Evolutionary conservation across 345 rosid species (phyloP), one percentile per base, ranked within the genome.

Genomic region (Balakata baccata): DNA sequence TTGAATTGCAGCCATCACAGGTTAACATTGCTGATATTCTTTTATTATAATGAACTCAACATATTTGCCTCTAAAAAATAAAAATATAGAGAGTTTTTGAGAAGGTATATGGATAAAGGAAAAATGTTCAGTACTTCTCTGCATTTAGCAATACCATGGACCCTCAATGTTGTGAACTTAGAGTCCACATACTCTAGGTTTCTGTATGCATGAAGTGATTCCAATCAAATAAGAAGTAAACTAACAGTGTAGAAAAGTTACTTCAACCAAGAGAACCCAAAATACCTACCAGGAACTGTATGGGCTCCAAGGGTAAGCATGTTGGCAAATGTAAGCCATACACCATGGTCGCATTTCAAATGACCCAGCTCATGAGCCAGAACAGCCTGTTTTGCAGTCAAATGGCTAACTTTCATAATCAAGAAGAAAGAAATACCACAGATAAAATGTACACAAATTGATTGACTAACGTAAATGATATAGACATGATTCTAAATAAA

Each of bases 361-460:
- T 92, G 98, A 37, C 99, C 99, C 80, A 94, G 84, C 77, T 94
- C 99, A 69, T 92, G 98, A 22, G 97, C 99, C 91, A 94, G 84
- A 64, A 94, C 98, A 79, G 96, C 98, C 99, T 92, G 72, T 17
- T 70, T 76, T 72, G 61, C n/a, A 73, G 39, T 72, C 20, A 59
- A 81, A 74, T 20, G 45, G 57, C 17, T 58, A 65, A 56, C 63
- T 74, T 54, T 63, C 68, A 70, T 69, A 69, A 63, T 47, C 20
- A 22, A n/a, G 69, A 70, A 41, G 38, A 62, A 9, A 67, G 23
- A 39, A 13, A 29, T n/a, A 50, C 59, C 62, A 68, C 29, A 56
- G 39, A 34, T 23, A 50, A 68, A 41, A 12, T 25, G 22, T 12
- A 54, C 18, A 22, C 38, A 23, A 72, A 16, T 25, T 34, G 17